These are phyloP conservation scores for Teunomyces aglyptinius DNA, from an alignment of 805 yeast species.

Conservation along the genomic window DNA sequence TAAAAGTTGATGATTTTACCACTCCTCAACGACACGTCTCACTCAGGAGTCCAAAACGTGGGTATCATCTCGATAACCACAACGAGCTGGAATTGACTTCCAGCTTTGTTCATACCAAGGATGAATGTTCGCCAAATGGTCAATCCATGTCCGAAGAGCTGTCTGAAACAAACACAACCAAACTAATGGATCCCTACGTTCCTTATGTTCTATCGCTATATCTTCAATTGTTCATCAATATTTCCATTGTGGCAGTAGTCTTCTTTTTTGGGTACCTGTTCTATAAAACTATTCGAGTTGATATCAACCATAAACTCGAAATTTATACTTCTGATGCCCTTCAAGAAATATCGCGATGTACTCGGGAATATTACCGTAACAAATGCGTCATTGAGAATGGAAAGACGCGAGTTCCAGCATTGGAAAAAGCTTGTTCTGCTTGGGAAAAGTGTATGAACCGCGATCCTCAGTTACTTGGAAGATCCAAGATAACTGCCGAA, in stretches of 20 bases:
- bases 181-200: slow-evolving; percentile 39
- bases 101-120: neutral
- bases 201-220: slow-evolving; percentile 63
- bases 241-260: slow-evolving; percentile 48
- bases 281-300: slow-evolving; percentile 56
- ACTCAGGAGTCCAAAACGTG: neutral
- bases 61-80: neutral
- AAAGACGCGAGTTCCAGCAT: slow-evolving; percentile 62
- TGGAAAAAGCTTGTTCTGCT: slow-evolving; percentile 63
- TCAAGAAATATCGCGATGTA: slow-evolving; percentile 66
- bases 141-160: neutral
- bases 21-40: neutral
- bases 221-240: slow-evolving; percentile 61
- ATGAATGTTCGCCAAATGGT: neutral
- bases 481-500: slow-evolving; percentile 73
- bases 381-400: slow-evolving; percentile 58
- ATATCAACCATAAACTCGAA: slow-evolving; percentile 69
- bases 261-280: slow-evolving; percentile 52
- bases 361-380: slow-evolving; percentile 66
- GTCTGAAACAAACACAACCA: neutral
- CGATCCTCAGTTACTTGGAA: slow-evolving; percentile 67
- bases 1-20: neutral
- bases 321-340: slow-evolving; percentile 57
- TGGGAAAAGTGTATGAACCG: slow-evolving; percentile 84
- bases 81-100: neutral